phyloP scores from a whole-genome alignment of 345 rosid species.

The Eucalyptus cloeziana region DNA sequence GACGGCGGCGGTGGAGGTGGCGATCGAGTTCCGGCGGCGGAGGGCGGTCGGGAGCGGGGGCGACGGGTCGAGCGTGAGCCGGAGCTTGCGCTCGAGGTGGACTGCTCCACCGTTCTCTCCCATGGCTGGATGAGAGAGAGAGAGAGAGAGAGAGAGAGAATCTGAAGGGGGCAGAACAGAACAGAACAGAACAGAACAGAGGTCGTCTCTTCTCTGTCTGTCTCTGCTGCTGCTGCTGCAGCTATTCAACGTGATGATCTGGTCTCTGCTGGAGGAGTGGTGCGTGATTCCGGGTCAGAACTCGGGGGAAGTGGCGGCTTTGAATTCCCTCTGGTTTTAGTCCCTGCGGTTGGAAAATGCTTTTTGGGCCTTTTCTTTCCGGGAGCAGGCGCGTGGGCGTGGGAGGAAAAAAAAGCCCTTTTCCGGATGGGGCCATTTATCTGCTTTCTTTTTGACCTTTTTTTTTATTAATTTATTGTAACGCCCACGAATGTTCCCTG shows the following conservation, averaged over 20 bases:
- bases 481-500: background rate
- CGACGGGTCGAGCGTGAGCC: background rate
- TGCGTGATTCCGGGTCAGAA: background rate
- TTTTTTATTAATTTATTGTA: too few relatives aligned
- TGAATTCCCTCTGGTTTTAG: background rate
- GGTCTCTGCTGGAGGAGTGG: background rate
- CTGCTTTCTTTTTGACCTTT: background rate
- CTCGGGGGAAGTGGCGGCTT: background rate
- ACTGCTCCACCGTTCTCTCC: background rate
- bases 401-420: background rate
- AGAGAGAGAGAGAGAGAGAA: too few relatives aligned
- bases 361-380: background rate
- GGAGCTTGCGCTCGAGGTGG: background rate
- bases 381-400: background rate
- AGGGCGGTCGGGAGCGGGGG: constrained; percentile 1
- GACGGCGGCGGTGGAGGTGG: background rate
- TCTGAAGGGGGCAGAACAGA: too few relatives aligned
- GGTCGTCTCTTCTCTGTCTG: too few relatives aligned
- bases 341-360: background rate
- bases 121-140: background rate
- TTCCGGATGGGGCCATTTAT: background rate
- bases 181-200: too few relatives aligned
- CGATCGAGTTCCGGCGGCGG: constrained; percentile 42
- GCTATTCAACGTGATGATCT: background rate
- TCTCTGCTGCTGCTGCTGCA: background rate